Evolutionary conservation across 768 basidiomycete species (phyloP).

Genomic region (Trametes cinnabarina): DNA sequence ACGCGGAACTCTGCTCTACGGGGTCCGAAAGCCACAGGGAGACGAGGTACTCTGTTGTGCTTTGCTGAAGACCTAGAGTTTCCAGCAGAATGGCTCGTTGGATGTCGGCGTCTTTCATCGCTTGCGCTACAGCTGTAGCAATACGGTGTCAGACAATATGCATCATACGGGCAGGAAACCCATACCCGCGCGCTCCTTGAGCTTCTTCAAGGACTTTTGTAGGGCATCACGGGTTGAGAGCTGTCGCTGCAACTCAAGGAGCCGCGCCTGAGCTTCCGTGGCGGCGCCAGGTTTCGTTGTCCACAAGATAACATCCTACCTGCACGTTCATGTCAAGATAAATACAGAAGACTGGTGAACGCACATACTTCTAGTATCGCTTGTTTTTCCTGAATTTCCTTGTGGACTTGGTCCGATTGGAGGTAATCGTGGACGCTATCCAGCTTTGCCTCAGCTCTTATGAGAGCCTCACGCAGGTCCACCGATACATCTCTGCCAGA

Average conservation of each 20-base stretch:
- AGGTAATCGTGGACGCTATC: too few relatives aligned
- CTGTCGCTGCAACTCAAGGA: conserved; percentile 13
- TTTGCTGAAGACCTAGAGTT: conserved; percentile 7
- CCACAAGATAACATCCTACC: conserved; percentile 7
- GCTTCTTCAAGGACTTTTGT: neutral
- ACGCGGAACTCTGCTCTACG: conserved; percentile 20
- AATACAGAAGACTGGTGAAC: neutral
- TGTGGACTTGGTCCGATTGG: too few relatives aligned
- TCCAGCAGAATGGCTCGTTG: conserved; percentile 13
- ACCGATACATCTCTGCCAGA: too few relatives aligned
- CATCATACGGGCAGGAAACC: neutral
- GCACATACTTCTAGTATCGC: neutral
- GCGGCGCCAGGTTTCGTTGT: conserved; percentile 8
- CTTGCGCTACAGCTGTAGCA: conserved; percentile 9
- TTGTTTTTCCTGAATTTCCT: neutral
- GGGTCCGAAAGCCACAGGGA: conserved; percentile 15
- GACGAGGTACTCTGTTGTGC: conserved; percentile 9
- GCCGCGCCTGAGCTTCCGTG: conserved; percentile 8
- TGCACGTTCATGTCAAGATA: neutral
- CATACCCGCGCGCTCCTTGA: conserved; percentile 14
- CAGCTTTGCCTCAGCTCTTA: too few relatives aligned
- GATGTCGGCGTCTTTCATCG: conserved; percentile 4
- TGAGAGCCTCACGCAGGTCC: too few relatives aligned
- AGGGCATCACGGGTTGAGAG: conserved; percentile 4
- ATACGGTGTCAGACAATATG: neutral